Evolutionary conservation across 2,329 filamentous ascomycete species (phyloP), one percentile per base, ranked within the genome.

Genomic region (Lecanosticta acicola): DNA sequence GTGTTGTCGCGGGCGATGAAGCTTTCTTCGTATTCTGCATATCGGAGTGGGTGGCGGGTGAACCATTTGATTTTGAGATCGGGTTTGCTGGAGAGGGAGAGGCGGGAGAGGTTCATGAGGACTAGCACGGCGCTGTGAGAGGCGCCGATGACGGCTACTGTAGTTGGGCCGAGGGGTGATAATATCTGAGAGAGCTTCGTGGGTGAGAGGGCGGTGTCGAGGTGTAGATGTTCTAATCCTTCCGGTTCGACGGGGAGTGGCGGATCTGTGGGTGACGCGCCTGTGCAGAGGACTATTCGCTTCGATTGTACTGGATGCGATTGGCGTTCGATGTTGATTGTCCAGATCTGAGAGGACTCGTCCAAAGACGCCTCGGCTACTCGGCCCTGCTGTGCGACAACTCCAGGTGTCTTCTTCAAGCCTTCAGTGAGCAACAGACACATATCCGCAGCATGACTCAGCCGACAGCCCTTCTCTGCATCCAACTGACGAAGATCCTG

Each of bases 1-100:
- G 80, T 83, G 62, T 83, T 84, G 58, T 84, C 80, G 43, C 77
- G 73, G 19, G 80, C 63, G 48, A 83, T 81, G 78, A 80, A 83
- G 46, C 76, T 78, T 50, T 80, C 78, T 64, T 71, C 77, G 59
- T 75, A 77, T 56, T 78, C 74, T 13, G 80, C 80, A 51, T 83
- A 84, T 18, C 77, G 75, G 8, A 83, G 69, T 1, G 71, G 64
- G 54, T 80, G 75, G n/a, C 80, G 21, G 68, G 64, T 79, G 63
- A 83, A 81, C 80, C 80, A 83, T 55, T 76, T 77, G 43, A 83
- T 69, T 21, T 70, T 71, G 2, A 83, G 68, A 4, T 71, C 59
- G 0, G 76, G 73, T 49, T 81, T 78, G 0, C 71, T 71, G 21
- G 69, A 68, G 17, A 63, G 63, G 9, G 74, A 74, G 3, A 83